Percentiles rank a stretch among this genome's conserved stretches.
Evolutionary conservation across 257 asterid species (phyloP).

Genomic region (Solanum megistacrolobum): DNA sequence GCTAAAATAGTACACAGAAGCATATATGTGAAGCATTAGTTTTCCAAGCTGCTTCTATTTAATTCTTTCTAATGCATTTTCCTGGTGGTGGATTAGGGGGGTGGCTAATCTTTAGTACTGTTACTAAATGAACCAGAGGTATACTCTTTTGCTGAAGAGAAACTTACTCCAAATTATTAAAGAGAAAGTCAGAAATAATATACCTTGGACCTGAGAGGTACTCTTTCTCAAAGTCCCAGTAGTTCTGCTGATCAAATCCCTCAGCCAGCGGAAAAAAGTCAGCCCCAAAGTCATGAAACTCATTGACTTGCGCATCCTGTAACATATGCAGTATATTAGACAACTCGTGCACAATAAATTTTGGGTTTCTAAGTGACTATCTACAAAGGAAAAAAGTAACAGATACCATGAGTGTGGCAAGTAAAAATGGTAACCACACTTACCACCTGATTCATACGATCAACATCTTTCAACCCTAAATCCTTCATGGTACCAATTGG

Average conservation of each 20-base stretch:
- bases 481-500: slow-evolving; percentile 1
- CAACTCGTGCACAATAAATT: neutral
- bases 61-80: neutral
- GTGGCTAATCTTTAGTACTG: neutral
- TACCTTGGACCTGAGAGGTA: slow-evolving; percentile 42
- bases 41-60: neutral
- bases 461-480: neutral
- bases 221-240: slow-evolving; percentile 18
- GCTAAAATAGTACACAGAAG: neutral
- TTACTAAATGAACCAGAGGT: neutral
- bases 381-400: neutral
- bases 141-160: neutral
- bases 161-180: neutral
- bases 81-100: neutral
- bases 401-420: neutral
- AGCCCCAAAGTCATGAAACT: slow-evolving; percentile 29
- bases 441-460: slow-evolving; percentile 28
- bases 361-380: neutral
- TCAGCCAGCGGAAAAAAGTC: slow-evolving; percentile 30
- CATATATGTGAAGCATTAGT: neutral
- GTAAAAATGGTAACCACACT: slow-evolving; percentile 11
- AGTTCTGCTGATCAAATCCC: slow-evolving; percentile 17
- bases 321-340: neutral
- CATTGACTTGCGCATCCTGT: slow-evolving; percentile 31
- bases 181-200: neutral